Evolutionary conservation across 306 rosid genomes (phyloP), one percentile per base, ranked within the genome.

Genomic region (Pachyrhizus erosus): DNA sequence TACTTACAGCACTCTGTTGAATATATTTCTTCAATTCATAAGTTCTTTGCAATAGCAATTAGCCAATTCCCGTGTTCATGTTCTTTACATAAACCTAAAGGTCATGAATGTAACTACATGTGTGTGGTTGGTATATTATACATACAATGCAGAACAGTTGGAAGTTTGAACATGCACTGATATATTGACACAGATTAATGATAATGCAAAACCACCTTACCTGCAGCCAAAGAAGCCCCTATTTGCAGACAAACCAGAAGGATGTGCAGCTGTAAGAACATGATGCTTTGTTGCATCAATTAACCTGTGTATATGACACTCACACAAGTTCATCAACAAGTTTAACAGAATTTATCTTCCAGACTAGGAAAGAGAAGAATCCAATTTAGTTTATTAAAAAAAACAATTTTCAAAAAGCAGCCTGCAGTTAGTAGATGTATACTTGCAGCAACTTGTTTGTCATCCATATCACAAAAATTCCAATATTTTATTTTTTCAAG

Each of bases 151-250:
- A 73, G 34, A 34, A 48, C 37, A 49, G 21, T n/a, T 20, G 23
- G 58, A 60, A 54, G 54, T 76, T 76, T 40, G n/a, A 58, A 57
- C 43, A 69, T 29, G 3, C 43, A 21, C 57, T 21, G 67, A 17
- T 23, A 55, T 46, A 26, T 20, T 20, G 24, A 33, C 20, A 62
- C 18, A 14, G 2, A 52, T 67, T 51, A 72, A 52, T 18, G 42
- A 31, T 29, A 29, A 11, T 76, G 70, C 51, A 42, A 72, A 75
- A 21, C 57, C 39, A 79, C 23, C 94, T 79, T 46, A 93, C 98
- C 89, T 95, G 93, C 99, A 93, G 68, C 99, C 98, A 79, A 93
- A 95, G 93, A 95, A 95, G 84, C 99, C 99, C 79, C 92, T 90
- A 73, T 88, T 48, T 65, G 99, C 99, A 66, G 98, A 95, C 84